phyloP scores from a whole-genome alignment of 176 grass and related monocot species.

The Elymus sibiricus region DNA sequence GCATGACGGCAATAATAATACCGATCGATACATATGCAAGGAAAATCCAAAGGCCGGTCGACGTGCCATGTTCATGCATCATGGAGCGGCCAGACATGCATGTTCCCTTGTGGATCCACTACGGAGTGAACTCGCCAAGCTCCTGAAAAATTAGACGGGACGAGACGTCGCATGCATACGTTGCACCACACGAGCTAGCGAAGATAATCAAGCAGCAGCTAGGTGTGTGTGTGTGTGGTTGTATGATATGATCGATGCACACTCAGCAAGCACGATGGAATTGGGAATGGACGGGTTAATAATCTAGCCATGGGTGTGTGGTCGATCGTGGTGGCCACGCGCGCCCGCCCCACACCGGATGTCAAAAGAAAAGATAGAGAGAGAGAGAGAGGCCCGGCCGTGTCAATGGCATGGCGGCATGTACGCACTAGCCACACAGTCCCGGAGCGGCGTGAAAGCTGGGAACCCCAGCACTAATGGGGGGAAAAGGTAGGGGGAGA shows the following conservation, averaged over 20 bases:
- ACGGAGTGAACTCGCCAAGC: neutral
- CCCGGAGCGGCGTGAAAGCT: neutral
- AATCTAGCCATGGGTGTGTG: neutral
- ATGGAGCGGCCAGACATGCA: neutral
- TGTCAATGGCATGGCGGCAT: slow-evolving; percentile 4
- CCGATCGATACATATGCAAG: neutral
- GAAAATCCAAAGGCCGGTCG: neutral
- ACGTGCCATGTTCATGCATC: neutral
- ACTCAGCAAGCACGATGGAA: neutral
- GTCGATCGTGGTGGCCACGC: slow-evolving; percentile 4
- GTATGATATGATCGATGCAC: neutral
- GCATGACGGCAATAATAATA: neutral
- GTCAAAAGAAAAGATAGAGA: neutral
- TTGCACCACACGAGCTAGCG: neutral
- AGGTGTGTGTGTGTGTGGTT: neutral
- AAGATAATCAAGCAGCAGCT: neutral
- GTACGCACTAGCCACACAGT: neutral
- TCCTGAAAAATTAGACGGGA: neutral
- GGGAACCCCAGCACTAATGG: neutral
- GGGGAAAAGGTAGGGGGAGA: neutral
- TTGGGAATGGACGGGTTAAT: neutral
- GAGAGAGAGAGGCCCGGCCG: neutral
- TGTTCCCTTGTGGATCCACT: neutral
- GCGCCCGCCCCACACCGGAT: neutral
- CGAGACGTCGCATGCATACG: neutral